phyloP scores from a whole-genome alignment of 176 grass and related monocot species.

The bread wheat (Triticum aestivum) region IWGSC_CS_RefSeq_v2.1 NC_057797.1:66574842-66575341 shows the following conservation, averaged over 20 bases:
- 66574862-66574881: background rate
- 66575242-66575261: too few species aligned
- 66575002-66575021: constrained; percentile 64
- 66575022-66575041: constrained; percentile 52
- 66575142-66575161: background rate
- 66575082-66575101: background rate
- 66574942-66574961: background rate
- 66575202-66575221: background rate
- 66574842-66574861: constrained; percentile 12
- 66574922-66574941: background rate
- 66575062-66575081: constrained; percentile 42
- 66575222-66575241: background rate
- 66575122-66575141: background rate
- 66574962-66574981: constrained; percentile 23
- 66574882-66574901: constrained; percentile 22
- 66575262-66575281: too few species aligned
- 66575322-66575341: too few species aligned
- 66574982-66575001: constrained; percentile 72
- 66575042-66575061: constrained; percentile 56
- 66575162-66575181: background rate
- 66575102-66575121: background rate
- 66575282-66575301: too few species aligned
- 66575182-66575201: background rate
- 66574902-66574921: background rate
- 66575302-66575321: too few species aligned